Base-by-base conservation (phyloP, 2,329 filamentous ascomycete species). In the Penicillium capsulatum region DNA sequence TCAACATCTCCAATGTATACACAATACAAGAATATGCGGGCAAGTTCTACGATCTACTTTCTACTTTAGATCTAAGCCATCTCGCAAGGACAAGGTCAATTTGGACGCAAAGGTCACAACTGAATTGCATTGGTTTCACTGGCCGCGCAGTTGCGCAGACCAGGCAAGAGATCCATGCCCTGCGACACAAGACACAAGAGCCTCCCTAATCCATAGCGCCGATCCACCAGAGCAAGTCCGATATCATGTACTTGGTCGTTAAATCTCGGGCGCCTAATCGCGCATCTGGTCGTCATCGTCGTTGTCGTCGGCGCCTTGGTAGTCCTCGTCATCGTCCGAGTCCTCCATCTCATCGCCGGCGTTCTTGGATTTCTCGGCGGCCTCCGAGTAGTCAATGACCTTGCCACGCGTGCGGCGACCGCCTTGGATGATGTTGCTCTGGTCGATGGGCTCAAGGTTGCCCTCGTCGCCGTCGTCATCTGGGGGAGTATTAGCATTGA, bases 351-450 rank as follows among this genome's bases (percentile, higher is more conserved):
- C 75, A 22, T 75, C 70, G 63, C 77, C 76, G 27, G 76, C 71
- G 16, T 78, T 80, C 31, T 89, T 87, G 19, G 85, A 78, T 67
- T 94, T 81, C 68, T 85, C 76, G 17, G 87, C 88, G 14, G 90
- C 90, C 73, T 94, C 89, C 59, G 85, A 84, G 70, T 87, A 97
- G 75, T 97, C 87, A 64, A 97, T 96, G 60, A 82, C 77, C 68
- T 87, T 86, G 62, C 90, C 90, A 60, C 91, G 91, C 49, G 91
- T 97, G 67, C 92, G 91, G 57, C 83, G 80, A 48, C 83, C 83
- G 50, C 75, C 77, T 43, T 71, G 65, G 61, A 97, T 81, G 65
- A 97, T 94, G 77, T 97, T 97, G 65, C 79, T 79, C 41, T 79
- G 73, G 63, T 94, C 87, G 65, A 98, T 96, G 70, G 91, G 90